Evolutionary conservation across 768 basidiomycete genomes (phyloP), one percentile per base, ranked within the genome.

Genomic region (Kwoniella botswanensis): DNA sequence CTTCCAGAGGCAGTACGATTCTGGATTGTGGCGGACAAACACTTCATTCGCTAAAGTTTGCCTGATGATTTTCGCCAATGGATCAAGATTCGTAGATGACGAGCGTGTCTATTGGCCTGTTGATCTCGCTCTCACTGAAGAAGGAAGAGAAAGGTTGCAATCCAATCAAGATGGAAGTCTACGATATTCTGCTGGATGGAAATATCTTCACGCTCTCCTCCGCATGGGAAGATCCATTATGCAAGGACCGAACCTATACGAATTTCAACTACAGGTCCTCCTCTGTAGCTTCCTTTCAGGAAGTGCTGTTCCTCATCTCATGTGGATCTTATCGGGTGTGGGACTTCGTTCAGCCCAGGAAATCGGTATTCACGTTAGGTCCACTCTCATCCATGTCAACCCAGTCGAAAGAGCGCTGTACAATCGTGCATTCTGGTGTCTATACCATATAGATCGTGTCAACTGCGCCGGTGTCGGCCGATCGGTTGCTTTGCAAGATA

Each of bases 401-500:
- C 87, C 63, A 0, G 65, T 84, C 6, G 90, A 92, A 72, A 87
- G 90, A 65, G 92, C 93, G 79, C 85, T 91, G 22, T 91, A 90
- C 88, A 91, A 91, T 78, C 88, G 93, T 29, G 89, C 89, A 0
- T 92, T 93, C 78, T 92, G 91, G 91, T 87, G 86, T 58, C 68
- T 81, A 42, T 78, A 77, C 61, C 76, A 80, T 69, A 46, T 84
- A n/a, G 85, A 86, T 66, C 78, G 85, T 12, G 63, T 79, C 54
- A 79, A 81, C 6, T 84, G 84, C 52, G 75, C 83, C 0, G 84
- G 85, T 11, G 85, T 90, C 29, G 92, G 92, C 1, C 86, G 92
- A n/a, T 89, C 90, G 2, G 88, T 89, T 76, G 88, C 88, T 3
- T 85, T 93, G 4, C 89, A 90, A 66, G 91, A 92, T 73, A 53